Evolutionary conservation across 2,329 filamentous ascomycete species (phyloP).

Genomic region (Aureobasidium sp.): DNA sequence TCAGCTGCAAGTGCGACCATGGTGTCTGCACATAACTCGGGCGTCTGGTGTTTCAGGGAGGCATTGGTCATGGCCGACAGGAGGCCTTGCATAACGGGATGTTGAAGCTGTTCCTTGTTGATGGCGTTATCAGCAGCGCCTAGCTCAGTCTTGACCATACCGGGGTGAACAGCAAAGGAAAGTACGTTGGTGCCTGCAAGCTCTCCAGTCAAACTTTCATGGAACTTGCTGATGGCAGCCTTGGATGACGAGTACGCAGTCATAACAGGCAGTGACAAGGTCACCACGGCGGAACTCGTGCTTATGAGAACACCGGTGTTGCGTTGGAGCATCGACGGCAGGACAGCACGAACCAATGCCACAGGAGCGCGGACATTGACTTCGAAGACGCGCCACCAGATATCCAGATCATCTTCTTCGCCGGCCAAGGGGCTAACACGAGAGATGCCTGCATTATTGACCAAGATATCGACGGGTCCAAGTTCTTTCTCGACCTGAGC

Average conservation of each 20-base stretch:
- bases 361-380: constrained; percentile 24
- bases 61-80: background rate
- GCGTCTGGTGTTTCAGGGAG: constrained; percentile 15
- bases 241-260: constrained; percentile 24
- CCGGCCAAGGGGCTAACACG: constrained; percentile 16
- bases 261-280: constrained; percentile 20
- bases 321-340: constrained; percentile 21
- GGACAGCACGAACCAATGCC: constrained; percentile 21
- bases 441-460: constrained; percentile 12
- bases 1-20: constrained; percentile 22
- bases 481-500: constrained; percentile 17
- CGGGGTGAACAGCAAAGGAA: constrained; percentile 22
- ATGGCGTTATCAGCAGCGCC: constrained; percentile 18
- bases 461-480: constrained; percentile 8
- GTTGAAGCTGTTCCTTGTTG: constrained; percentile 18
- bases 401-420: constrained; percentile 20
- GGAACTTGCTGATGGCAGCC: constrained; percentile 24
- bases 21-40: constrained; percentile 19
- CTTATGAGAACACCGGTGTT: constrained; percentile 20
- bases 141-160: constrained; percentile 20
- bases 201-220: constrained; percentile 16
- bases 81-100: constrained; percentile 18
- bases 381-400: constrained; percentile 25
- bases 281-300: constrained; percentile 18
- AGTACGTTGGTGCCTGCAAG: constrained; percentile 10